Evolutionary conservation across 371 early-diverging fungal species (phyloP), one percentile per base, ranked within the genome.

Genomic region (Cokeromyces recurvatus): DNA sequence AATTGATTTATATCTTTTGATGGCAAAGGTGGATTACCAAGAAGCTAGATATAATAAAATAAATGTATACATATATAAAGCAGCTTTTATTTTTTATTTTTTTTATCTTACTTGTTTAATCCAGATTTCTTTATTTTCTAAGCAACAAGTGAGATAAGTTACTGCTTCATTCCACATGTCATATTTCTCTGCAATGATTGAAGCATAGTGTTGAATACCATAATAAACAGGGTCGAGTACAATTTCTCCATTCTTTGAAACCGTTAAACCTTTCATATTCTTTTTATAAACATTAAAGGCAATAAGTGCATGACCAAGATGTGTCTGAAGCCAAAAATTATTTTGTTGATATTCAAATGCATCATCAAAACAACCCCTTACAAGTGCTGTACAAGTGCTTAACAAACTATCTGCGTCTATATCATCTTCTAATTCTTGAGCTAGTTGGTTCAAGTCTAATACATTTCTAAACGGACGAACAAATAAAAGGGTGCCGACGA

Each of bases 161-260:
- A 71, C 20, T 1, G 71, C 67, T 40, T 71, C 67, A 9, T 51
- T 48, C 64, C 61, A 62, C 62, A 71, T 56, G 9, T 38, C 44
- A 9, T 49, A 43, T 16, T 58, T 43, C 1, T 38, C 11, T 4
- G 54, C 57, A 20, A 71, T 45, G 12, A 1, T 22, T 1, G 36
- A 34, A 10, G 62, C 71, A 42, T 64, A 71, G 3, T 39, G 11
- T n/a, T 55, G 12, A 16, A 59, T 59, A 12, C 49, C 38, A 20
- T 62, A 48, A 41, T 61, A 63, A 8, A 71, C 46, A 5, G 71
- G 71, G 20, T 55, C 54, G 6, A 59, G 27, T n/a, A 52, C 43
- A 0, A 19, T 14, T 41, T 59, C 59, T 14, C 27, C 20, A n/a
- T 47, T 32, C 3, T 0, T 4, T 14, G 15, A 3, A 17, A 15